These are phyloP conservation scores for Ottelia alismoides DNA, from an alignment of 106 monocot species.

Conservation along the genomic window DNA sequence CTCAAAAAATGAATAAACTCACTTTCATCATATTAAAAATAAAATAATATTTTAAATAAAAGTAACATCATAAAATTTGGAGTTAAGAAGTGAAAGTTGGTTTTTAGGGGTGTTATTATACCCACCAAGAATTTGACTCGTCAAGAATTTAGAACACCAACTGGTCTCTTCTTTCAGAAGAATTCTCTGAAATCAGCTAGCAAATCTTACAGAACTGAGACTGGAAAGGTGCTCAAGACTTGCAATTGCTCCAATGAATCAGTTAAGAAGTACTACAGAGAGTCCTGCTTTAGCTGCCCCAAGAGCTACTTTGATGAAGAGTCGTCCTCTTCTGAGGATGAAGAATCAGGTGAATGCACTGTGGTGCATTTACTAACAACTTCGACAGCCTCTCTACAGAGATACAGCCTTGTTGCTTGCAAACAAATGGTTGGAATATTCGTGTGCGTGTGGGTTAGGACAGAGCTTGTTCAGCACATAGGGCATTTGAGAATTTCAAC, in stretches of 20 bases:
- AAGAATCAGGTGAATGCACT: constrained; percentile 12
- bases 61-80: too few species aligned
- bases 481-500: constrained; percentile 51
- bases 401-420: constrained; percentile 42
- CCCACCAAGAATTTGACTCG: too few species aligned
- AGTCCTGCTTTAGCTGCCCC: too few species aligned
- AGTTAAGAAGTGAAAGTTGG: too few species aligned
- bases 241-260: constrained; percentile 58
- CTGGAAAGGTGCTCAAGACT: constrained; percentile 26
- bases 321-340: constrained; percentile 21
- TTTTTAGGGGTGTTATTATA: too few species aligned
- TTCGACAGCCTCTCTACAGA: too few species aligned
- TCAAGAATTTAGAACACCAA: constrained; percentile 19
- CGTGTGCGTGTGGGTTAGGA: constrained; percentile 54
- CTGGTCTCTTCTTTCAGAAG: constrained; percentile 42
- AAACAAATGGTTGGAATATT: constrained; percentile 89
- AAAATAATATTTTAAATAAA: too few species aligned
- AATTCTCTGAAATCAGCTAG: constrained; percentile 42
- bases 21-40: too few species aligned
- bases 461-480: constrained; percentile 40
- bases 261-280: constrained; percentile 19
- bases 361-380: constrained; percentile 6
- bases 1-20: too few species aligned
- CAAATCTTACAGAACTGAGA: constrained; percentile 27
- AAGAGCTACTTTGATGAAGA: too few species aligned